Evolutionary conservation across 1,284 basidiomycete genomes (phyloP), one percentile per base, ranked within the genome.

Genomic region (Microbotryomycetes sp.): DNA sequence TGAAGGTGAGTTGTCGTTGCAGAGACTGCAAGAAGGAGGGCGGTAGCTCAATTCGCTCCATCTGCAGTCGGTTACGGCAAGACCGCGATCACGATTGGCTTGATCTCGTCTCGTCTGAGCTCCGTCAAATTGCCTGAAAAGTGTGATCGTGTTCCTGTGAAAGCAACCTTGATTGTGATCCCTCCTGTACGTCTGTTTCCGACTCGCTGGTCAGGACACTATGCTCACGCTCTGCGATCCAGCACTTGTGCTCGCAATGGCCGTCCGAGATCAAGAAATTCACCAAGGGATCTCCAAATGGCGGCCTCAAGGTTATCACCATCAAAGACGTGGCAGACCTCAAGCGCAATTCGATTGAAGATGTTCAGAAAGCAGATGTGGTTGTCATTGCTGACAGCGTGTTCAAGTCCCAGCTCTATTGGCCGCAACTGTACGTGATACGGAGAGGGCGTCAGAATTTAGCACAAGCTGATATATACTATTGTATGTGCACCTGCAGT

Each of bases 51-150:
- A 7, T 3, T 6, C 23, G 25, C 15, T 51, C 42, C 12, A 1
- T 1, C 25, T 31, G 4, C 49, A 57, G 92, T 97, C 67, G 92
- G 93, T 54, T 97, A 97, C 73, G 92, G 92, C 32, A 97, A 97
- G 78, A 97, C 92, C 0, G 92, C 92, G 28, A 96, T 97, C 69
- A 92, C 91, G 0, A 81, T 97, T 23, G 92, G 87, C 12, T 80
- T 97, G 58, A 87, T 94, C 66, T 68, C 86, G 88, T 71, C 86
- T 83, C 71, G 81, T 82, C 59, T 78, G 77, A 82, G 87, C 31
- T 79, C 80, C 59, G 79, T 79, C 58, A 77, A 62, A 5, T 74
- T 80, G 19, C 76, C 86, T 16, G 74, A 79, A 49, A 74, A 78
- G 42, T 23, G 47, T 2, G 87, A 87, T 52, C 88, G 89, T 70